Evolutionary conservation across 108 stramenopile genomes (phyloP), one percentile per base, ranked within the genome.

Genomic region (Asterionellopsis glacialis): DNA sequence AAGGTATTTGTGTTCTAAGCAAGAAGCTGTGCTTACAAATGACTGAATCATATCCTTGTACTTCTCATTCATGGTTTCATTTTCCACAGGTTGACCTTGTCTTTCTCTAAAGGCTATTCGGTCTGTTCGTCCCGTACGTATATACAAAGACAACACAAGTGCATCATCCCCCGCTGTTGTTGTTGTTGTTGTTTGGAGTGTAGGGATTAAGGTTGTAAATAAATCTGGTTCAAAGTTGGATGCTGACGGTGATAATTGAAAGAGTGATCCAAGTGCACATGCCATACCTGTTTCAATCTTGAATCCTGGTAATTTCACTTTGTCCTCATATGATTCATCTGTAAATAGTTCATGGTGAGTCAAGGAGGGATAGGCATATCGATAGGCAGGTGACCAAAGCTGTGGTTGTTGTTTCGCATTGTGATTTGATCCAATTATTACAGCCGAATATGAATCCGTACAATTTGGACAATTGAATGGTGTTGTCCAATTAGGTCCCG

Each of bases 111-210:
- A n/a, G n/a, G 33, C 33, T 7, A 33, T 33, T 5, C 33, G 2
- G 0, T 67, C 66, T 0, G 66, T 51, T 0, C 9, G 19, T 0
- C 59, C 59, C 0, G 59, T 67, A 15, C 66, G 66, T 50, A 60
- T 51, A 47, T 59, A 67, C 40, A 67, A 41, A 9, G 58, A 51
- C 14, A 67, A 41, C 10, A 67, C 66, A 27, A 67, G 48, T 25
- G 33, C 27, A 15, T 22, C 15, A 26, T 45, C 48, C 25, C 50
- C 49, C n/a, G n/a, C n/a, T n/a, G n/a, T n/a, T n/a, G n/a, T n/a
- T n/a, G n/a, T n/a, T n/a, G n/a, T n/a, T n/a, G n/a, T n/a, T n/a
- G n/a, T n/a, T 2, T 44, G 47, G 16, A 67, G 18, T 9, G 45
- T 58, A 0, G 66, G 66, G 9, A 67, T 38, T 9, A 67, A 23